These are phyloP conservation scores for Apiotrichum sp. DNA, from an alignment of 1,284 basidiomycete species.

Conservation along the genomic window DNA sequence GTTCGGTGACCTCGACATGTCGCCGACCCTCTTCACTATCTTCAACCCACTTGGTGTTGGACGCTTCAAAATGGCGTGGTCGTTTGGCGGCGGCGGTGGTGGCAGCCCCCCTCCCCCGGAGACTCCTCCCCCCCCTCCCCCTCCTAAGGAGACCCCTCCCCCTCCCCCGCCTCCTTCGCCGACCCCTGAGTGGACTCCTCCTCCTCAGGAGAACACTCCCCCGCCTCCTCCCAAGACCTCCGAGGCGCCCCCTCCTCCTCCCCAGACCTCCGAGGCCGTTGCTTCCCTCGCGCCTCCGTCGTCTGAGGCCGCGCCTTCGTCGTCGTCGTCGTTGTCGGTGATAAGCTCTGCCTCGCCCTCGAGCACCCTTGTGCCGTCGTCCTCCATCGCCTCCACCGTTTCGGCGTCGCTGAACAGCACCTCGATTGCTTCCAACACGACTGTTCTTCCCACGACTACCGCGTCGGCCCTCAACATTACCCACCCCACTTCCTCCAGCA, in stretches of 20 bases:
- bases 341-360: constrained; percentile 50
- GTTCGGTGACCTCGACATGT: constrained; percentile 69
- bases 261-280: background rate
- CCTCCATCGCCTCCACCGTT: background rate
- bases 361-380: background rate
- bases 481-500: background rate
- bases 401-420: background rate
- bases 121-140: constrained; percentile 2
- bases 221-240: background rate
- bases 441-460: background rate
- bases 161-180: background rate
- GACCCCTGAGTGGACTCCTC: background rate
- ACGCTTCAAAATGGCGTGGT: constrained; percentile 52
- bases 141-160: constrained; percentile 1
- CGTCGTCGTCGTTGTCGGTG: constrained; percentile 36
- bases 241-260: constrained; percentile 3
- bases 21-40: constrained; percentile 59
- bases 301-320: constrained; percentile 42
- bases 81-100: constrained; percentile 42
- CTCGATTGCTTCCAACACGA: background rate
- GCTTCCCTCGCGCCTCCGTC: constrained; percentile 32
- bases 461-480: constrained; percentile 1
- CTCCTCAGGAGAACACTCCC: background rate
- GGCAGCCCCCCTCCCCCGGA: background rate
- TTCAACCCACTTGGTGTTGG: no score